Conservation (phyloP, 148 eudicot genomes). For the Fagopyrum tataricum region DNA sequence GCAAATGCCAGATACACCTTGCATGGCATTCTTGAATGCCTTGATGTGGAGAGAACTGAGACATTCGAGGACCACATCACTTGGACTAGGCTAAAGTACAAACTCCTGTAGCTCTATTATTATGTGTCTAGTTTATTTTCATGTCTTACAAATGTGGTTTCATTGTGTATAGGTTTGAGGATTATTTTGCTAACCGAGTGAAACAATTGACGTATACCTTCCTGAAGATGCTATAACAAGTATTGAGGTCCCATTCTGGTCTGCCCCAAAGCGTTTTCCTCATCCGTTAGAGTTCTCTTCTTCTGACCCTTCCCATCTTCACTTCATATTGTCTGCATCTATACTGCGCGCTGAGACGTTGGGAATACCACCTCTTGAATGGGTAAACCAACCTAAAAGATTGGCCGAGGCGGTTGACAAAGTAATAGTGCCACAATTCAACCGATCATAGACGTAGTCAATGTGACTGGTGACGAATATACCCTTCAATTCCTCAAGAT, state of each 20-base stretch:
- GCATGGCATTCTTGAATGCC: conserved; percentile 36
- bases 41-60: conserved; percentile 57
- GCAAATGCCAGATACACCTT: conserved; percentile 35
- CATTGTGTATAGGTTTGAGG: conserved; percentile 63
- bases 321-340: conserved; percentile 59
- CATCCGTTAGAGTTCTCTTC: conserved; percentile 60
- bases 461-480: conserved; percentile 79
- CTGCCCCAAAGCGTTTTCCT: conserved; percentile 92
- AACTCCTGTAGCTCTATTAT: conserved; percentile 2
- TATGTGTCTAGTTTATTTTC: background rate
- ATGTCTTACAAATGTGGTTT: conserved; percentile 2
- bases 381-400: conserved; percentile 61
- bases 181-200: conserved; percentile 70
- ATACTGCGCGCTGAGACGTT: conserved; percentile 80
- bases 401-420: conserved; percentile 66
- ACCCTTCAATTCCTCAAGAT: conserved; percentile 75
- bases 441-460: conserved; percentile 66
- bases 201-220: conserved; percentile 82
- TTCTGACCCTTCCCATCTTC: conserved; percentile 65
- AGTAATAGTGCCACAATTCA: conserved; percentile 70
- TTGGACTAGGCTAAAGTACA: conserved; percentile 82
- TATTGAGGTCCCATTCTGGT: conserved; percentile 92
- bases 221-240: conserved; percentile 86
- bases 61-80: conserved; percentile 74
- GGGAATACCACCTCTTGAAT: conserved; percentile 77